These are phyloP conservation scores for Candida rishiriensis DNA, from an alignment of 805 yeast genomes.

Conservation along the genomic window DNA sequence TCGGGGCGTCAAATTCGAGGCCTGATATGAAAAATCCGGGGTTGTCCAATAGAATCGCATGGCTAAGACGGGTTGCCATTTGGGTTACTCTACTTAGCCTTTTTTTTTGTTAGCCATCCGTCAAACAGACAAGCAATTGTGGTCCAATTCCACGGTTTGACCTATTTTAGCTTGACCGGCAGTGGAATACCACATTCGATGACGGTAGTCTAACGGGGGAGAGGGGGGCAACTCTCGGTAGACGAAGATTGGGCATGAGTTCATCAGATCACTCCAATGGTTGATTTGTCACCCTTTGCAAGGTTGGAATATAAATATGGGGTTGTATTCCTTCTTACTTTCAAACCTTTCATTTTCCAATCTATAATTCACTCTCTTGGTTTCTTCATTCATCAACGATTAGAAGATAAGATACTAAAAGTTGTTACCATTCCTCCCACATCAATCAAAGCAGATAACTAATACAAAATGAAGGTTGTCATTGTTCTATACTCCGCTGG, in stretches of 20 bases:
- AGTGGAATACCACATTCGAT: too few relatives aligned
- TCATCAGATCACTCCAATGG: too few relatives aligned
- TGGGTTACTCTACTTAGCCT: not conserved
- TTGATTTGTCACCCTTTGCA: too few relatives aligned
- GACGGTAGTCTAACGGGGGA: not conserved
- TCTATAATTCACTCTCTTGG: not conserved
- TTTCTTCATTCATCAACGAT: not conserved
- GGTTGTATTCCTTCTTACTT: not conserved
- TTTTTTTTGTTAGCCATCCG: too few relatives aligned
- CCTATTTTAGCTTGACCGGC: too few relatives aligned
- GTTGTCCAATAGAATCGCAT: conserved; percentile 15
- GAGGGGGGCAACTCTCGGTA: too few relatives aligned
- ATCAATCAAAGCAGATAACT: not conserved
- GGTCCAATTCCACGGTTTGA: too few relatives aligned
- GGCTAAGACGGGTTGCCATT: conserved; percentile 13
- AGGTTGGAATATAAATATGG: conserved; percentile 1
- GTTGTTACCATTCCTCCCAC: too few relatives aligned
- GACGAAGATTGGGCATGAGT: too few relatives aligned
- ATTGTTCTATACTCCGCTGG: conserved; percentile 58
- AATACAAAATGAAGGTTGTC: conserved; percentile 37
- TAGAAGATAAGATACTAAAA: conserved; percentile 1
- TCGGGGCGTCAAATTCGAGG: too few relatives aligned
- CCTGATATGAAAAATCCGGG: conserved; percentile 9
- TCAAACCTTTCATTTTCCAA: not conserved
- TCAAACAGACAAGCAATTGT: too few relatives aligned